phyloP scores from a whole-genome alignment of 331 rosid species.

The Erythrophleum ivorense region DNA sequence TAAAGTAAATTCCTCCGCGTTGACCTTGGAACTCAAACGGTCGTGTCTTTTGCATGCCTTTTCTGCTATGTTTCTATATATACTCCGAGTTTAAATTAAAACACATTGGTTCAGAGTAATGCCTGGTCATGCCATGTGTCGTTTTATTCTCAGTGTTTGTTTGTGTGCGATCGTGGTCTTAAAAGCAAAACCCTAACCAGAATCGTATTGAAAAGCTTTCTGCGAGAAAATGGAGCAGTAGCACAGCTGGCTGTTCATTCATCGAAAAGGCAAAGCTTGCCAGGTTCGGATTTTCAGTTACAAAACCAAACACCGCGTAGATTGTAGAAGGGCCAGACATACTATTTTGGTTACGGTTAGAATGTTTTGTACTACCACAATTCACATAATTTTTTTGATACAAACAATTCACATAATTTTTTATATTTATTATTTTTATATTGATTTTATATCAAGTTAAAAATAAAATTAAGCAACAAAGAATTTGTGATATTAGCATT shows the following conservation, averaged over 20 bases:
- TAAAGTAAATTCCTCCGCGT: slow-evolving; percentile 46
- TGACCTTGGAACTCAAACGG: slow-evolving; percentile 56
- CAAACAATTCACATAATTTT: background rate
- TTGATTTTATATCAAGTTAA: too few species aligned
- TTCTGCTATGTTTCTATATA: slow-evolving; percentile 27
- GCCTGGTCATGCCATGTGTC: slow-evolving; percentile 43
- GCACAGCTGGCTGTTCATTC: slow-evolving; percentile 20
- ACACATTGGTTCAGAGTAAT: slow-evolving; percentile 34
- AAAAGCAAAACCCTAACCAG: slow-evolving; percentile 25
- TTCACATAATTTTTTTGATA: too few species aligned
- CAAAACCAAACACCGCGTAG: slow-evolving; percentile 33
- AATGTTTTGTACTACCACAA: background rate
- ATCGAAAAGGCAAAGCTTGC: slow-evolving; percentile 24
- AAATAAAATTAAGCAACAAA: too few species aligned
- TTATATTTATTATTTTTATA: background rate
- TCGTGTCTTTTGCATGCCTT: slow-evolving; percentile 39
- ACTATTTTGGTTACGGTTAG: background rate
- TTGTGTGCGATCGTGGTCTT: background rate
- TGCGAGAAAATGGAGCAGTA: slow-evolving; percentile 35
- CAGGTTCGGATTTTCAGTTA: slow-evolving; percentile 42
- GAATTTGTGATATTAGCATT: background rate
- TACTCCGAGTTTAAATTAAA: slow-evolving; percentile 1
- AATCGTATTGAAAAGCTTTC: background rate
- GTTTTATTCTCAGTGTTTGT: background rate
- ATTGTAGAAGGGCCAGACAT: background rate